These are phyloP conservation scores for Zea luxurians DNA, from an alignment of 176 grass and related monocot genomes.

Conservation along the genomic window DNA sequence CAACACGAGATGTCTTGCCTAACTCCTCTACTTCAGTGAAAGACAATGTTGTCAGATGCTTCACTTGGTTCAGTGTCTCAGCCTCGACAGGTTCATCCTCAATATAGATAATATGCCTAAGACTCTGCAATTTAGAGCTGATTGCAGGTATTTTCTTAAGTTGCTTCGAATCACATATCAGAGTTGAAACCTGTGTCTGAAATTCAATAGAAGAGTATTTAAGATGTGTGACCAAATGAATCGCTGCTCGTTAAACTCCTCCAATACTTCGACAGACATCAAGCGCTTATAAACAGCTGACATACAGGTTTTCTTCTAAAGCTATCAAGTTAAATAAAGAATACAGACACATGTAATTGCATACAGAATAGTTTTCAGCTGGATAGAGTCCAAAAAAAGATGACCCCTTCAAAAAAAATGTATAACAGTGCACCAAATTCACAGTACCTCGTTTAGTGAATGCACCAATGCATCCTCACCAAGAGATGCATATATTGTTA, in stretches of 20 bases:
- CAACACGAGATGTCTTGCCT: constrained; percentile 52
- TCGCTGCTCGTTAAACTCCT: not conserved
- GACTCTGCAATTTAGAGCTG: constrained; percentile 54
- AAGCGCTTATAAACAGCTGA: not conserved
- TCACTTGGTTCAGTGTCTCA: constrained; percentile 49
- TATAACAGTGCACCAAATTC: not conserved
- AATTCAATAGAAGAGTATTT: constrained; percentile 37
- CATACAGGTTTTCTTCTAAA: constrained; percentile 1
- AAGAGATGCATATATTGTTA: constrained; percentile 93
- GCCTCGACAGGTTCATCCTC: constrained; percentile 72
- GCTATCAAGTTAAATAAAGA: not conserved
- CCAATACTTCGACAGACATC: not conserved
- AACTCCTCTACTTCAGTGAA: constrained; percentile 72
- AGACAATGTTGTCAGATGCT: constrained; percentile 54
- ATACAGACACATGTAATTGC: not conserved
- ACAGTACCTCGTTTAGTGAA: constrained; percentile 82
- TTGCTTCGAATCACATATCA: constrained; percentile 88
- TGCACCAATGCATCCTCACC: constrained; percentile 88
- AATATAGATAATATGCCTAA: constrained; percentile 79
- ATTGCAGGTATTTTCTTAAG: constrained; percentile 79
- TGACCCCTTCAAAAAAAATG: not conserved
- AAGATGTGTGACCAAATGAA: constrained; percentile 1
- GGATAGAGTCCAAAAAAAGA: constrained; percentile 6
- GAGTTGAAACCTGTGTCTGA: constrained; percentile 83
- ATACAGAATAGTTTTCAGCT: not conserved